Percentiles rank a stretch among this genome's conserved stretches.
phyloP scores from a whole-genome alignment of 2,329 filamentous ascomycete genomes.

The Cladobotryum protrusum region DNA sequence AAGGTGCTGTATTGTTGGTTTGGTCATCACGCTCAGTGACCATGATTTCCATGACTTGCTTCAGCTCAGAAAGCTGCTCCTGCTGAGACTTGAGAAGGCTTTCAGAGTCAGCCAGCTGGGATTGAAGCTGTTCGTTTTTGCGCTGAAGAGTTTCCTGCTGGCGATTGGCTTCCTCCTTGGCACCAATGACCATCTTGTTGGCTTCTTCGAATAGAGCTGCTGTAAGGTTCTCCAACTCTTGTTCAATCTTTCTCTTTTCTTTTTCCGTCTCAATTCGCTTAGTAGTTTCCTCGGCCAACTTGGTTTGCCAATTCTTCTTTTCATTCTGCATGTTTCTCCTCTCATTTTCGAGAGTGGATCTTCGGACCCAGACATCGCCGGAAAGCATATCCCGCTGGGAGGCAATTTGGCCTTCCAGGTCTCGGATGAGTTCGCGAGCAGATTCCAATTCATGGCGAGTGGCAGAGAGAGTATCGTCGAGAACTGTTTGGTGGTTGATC shows the following conservation, averaged over 20 bases:
- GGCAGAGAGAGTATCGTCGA: constrained; percentile 81
- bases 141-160: constrained; percentile 76
- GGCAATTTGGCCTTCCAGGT: constrained; percentile 60
- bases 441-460: constrained; percentile 78
- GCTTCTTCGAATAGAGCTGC: constrained; percentile 95
- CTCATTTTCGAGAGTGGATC: constrained; percentile 67
- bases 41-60: constrained; percentile 87
- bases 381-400: constrained; percentile 66
- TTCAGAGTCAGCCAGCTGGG: constrained; percentile 83
- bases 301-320: constrained; percentile 52
- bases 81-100: constrained; percentile 80
- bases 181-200: constrained; percentile 90
- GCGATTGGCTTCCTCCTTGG: constrained; percentile 80
- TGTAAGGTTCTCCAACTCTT: constrained; percentile 84
- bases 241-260: constrained; percentile 84
- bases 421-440: constrained; percentile 58
- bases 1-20: constrained; percentile 66
- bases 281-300: constrained; percentile 58
- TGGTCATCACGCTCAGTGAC: constrained; percentile 65
- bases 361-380: constrained; percentile 69
- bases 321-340: constrained; percentile 54
- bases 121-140: constrained; percentile 80
- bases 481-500: constrained; percentile 88
- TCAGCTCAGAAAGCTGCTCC: constrained; percentile 86
- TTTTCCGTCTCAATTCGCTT: constrained; percentile 61